phyloP scores from a whole-genome alignment of 331 rosid genomes.

The Malus hybrid region DNA sequence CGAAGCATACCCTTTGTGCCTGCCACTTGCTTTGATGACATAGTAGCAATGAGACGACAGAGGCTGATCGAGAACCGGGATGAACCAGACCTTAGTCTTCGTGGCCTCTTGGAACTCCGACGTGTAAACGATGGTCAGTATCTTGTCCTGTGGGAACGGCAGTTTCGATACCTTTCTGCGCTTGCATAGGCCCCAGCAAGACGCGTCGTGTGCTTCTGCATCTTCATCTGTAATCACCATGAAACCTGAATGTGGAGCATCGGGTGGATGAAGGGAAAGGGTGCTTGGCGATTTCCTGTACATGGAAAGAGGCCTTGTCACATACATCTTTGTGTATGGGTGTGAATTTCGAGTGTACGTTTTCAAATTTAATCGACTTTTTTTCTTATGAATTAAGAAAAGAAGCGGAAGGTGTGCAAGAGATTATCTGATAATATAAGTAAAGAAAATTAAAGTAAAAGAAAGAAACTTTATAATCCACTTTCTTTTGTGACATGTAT shows the following conservation, averaged over 20 bases:
- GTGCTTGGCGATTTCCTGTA: not conserved
- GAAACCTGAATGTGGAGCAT: slow-evolving; percentile 16
- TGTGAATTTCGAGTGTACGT: too few relatives aligned
- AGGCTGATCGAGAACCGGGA: slow-evolving; percentile 73
- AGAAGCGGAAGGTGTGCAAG: not conserved
- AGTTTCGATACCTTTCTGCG: slow-evolving; percentile 46
- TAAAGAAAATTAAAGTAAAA: too few relatives aligned
- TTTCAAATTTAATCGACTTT: not conserved
- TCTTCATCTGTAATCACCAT: slow-evolving; percentile 58
- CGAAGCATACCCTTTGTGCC: slow-evolving; percentile 53
- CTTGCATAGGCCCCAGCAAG: slow-evolving; percentile 51
- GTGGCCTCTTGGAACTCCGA: slow-evolving; percentile 46
- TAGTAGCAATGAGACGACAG: slow-evolving; percentile 67
- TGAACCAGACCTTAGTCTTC: slow-evolving; percentile 49
- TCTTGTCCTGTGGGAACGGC: slow-evolving; percentile 73
- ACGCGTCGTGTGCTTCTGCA: slow-evolving; percentile 51
- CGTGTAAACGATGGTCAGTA: slow-evolving; percentile 40
- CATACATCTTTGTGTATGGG: slow-evolving; percentile 42
- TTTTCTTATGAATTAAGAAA: slow-evolving; percentile 15
- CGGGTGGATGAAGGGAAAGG: slow-evolving; percentile 40
- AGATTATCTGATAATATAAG: too few relatives aligned
- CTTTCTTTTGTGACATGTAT: not conserved
- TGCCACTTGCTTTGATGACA: slow-evolving; percentile 65
- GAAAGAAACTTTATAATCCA: too few relatives aligned
- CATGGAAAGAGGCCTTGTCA: slow-evolving; percentile 63